Evolutionary conservation across 345 rosid species (phyloP), one percentile per base, ranked within the genome.

Genomic region (Citrus trifoliata): DNA sequence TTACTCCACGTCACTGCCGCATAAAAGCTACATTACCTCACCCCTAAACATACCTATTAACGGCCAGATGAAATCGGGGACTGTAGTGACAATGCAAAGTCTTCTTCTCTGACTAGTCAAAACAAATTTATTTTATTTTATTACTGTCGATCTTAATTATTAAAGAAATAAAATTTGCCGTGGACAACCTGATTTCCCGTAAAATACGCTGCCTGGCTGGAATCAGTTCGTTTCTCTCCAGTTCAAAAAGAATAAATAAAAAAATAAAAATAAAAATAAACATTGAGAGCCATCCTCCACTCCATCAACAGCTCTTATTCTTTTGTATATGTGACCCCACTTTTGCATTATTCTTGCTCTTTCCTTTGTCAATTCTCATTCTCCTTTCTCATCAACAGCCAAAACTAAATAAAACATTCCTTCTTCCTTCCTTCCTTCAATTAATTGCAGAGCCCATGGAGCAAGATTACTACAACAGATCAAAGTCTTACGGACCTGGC

Each of bases 401-500:
- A 3, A 13, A 46, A 46, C 51, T 38, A 53, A 53, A 53, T 22
- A 53, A 53, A 53, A 53, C 58, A 53, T 4, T 66, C 55, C 25
- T 14, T 13, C 64, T 62, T 70, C 51, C 18, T 30, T n/a, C 32
- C 25, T 25, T n/a, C 32, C 25, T 25, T 32, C 68, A 7, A 38
- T 24, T 27, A 13, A 13, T 46, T 46, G 51, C 13, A 46, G 51
- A 46, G 51, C 51, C 13, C 58, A 94, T 93, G 98, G 96, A 88
- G 59, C 91, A 87, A 35, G 70, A 66, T 35, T 66, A 35, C 30
- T 89, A 80, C 87, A 80, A 71, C 83, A 84, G 93, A 87, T 88
- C 91, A 83, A 83, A 79, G 66, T 83, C 93, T 24, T 86, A 87
- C 27, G 90, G 89, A 3, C 75, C 81, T 32, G 84, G 83, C 30